These are phyloP conservation scores for Lumnitzera racemosa DNA, from an alignment of 345 rosid species.

Conservation along the genomic window DNA sequence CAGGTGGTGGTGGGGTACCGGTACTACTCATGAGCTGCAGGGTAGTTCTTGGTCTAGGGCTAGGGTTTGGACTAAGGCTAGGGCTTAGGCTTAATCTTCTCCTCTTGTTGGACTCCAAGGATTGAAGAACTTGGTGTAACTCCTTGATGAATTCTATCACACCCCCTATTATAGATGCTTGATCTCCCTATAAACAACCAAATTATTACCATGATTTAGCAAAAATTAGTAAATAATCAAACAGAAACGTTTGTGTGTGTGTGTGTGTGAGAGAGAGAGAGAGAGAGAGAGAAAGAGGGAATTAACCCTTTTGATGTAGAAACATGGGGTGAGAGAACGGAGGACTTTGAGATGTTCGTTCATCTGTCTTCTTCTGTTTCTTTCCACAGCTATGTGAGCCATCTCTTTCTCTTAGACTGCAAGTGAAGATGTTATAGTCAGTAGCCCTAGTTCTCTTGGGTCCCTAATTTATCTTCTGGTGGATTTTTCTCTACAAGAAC, in stretches of 20 bases:
- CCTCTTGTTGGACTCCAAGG: constrained; percentile 80
- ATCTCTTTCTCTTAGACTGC: constrained; percentile 14
- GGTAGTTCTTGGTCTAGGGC: constrained; percentile 22
- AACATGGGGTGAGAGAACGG: constrained; percentile 86
- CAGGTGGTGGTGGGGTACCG: neutral
- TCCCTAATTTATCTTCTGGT: neutral
- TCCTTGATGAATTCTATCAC: constrained; percentile 89
- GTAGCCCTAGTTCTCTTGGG: neutral
- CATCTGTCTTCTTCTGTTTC: constrained; percentile 94
- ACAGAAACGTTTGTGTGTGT: no score
- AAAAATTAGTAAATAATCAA: neutral
- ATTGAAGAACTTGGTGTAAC: constrained; percentile 69
- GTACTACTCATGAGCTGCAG: constrained; percentile 14
- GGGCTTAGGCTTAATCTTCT: constrained; percentile 65
- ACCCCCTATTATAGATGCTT: constrained; percentile 93
- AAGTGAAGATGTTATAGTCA: neutral
- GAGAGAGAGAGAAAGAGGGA: neutral
- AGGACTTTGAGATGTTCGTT: constrained; percentile 83
- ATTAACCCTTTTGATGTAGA: constrained; percentile 87
- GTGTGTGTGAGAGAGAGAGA: neutral
- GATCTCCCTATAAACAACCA: constrained; percentile 56
- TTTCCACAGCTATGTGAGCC: constrained; percentile 89
- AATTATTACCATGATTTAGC: neutral
- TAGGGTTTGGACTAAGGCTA: constrained; percentile 28
- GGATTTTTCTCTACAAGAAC: neutral